These are phyloP conservation scores for Begonia fuchsioides DNA, from an alignment of 306 rosid genomes.

Conservation along the genomic window DNA sequence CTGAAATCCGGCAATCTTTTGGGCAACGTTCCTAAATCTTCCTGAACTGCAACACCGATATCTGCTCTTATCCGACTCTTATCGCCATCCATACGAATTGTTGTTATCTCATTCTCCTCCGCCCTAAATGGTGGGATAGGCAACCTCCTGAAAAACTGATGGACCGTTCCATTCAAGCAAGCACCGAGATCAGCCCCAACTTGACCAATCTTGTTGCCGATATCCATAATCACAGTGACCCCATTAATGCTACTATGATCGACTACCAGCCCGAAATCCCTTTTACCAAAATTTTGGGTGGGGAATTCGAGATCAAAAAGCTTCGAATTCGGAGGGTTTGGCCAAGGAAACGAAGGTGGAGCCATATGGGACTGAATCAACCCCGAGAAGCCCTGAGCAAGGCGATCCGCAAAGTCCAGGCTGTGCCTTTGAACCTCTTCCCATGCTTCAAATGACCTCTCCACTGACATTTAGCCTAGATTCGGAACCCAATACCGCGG, in stretches of 20 bases:
- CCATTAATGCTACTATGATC: slow-evolving; percentile 41
- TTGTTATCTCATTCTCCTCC: slow-evolving; percentile 27
- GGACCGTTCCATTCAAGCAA: slow-evolving; percentile 80
- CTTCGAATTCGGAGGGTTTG: slow-evolving; percentile 51
- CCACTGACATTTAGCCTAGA: slow-evolving; percentile 47
- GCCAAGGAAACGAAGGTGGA: slow-evolving; percentile 76
- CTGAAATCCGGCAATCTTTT: slow-evolving; percentile 47
- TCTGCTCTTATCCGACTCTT: slow-evolving; percentile 37
- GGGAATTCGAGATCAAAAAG: slow-evolving; percentile 77
- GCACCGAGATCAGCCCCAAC: slow-evolving; percentile 89
- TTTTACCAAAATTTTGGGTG: slow-evolving; percentile 33
- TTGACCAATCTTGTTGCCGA: slow-evolving; percentile 79
- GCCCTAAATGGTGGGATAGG: slow-evolving; percentile 64
- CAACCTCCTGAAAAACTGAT: slow-evolving; percentile 69
- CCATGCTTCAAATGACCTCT: slow-evolving; percentile 91
- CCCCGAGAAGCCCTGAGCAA: slow-evolving; percentile 82
- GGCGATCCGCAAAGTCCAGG: slow-evolving; percentile 87
- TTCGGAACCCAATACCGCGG: background rate
- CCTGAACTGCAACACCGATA: slow-evolving; percentile 26
- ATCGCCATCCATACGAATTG: slow-evolving; percentile 30
- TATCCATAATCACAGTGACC: slow-evolving; percentile 65
- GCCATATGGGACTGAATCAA: slow-evolving; percentile 69
- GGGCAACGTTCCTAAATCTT: slow-evolving; percentile 36
- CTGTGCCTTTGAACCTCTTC: slow-evolving; percentile 97
- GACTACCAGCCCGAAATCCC: slow-evolving; percentile 37